Conservation (phyloP, 768 basidiomycete species). For the Leccinum disarticulatum region DNA sequence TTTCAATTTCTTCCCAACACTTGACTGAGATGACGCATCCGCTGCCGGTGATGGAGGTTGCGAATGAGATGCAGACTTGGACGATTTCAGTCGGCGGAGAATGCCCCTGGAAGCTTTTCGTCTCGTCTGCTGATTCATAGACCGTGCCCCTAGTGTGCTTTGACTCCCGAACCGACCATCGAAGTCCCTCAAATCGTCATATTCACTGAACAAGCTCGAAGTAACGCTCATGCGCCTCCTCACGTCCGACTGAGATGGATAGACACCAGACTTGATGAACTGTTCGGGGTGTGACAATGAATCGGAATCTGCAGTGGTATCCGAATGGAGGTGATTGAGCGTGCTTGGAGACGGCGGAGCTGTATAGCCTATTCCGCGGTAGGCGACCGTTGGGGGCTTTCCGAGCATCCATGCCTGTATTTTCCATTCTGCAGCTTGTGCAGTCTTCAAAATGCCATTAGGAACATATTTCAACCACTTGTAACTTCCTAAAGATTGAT, state of each 20-base stretch:
- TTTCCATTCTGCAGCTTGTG: constrained; percentile 97
- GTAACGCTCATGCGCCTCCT: constrained; percentile 67
- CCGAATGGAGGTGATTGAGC: constrained; percentile 23
- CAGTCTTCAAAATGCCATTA: constrained; percentile 87
- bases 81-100: constrained; percentile 55
- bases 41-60: constrained; percentile 46
- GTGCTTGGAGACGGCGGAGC: constrained; percentile 40
- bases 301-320: constrained; percentile 18
- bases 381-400: constrained; percentile 84
- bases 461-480: constrained; percentile 98
- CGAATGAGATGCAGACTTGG: constrained; percentile 42
- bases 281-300: constrained; percentile 23
- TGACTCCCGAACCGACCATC: constrained; percentile 82
- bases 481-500: constrained; percentile 61
- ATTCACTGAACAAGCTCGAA: constrained; percentile 77
- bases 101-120: constrained; percentile 70
- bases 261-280: constrained; percentile 23
- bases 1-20: constrained; percentile 57
- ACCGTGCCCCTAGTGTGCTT: constrained; percentile 63
- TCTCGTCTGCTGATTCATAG: constrained; percentile 38
- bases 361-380: constrained; percentile 84
- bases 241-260: constrained; percentile 36
- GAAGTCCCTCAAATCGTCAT: constrained; percentile 85
- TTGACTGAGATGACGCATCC: constrained; percentile 35
- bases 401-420: constrained; percentile 97